These are phyloP conservation scores for Xanthoconium stramineum DNA, from an alignment of 768 basidiomycete genomes.

Conservation along the genomic window DNA sequence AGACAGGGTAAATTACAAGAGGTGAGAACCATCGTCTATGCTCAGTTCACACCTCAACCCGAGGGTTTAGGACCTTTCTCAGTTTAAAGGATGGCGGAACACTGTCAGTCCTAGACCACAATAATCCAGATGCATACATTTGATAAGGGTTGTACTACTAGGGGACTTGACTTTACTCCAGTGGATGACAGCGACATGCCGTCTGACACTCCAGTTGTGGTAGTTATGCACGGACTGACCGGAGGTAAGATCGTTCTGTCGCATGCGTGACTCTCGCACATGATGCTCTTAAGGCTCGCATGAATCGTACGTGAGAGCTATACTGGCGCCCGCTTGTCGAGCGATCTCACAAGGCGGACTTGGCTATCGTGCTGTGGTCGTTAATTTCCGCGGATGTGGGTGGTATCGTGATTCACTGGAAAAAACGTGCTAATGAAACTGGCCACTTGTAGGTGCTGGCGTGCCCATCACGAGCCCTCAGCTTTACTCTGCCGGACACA, in stretches of 20 bases:
- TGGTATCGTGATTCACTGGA: slow-evolving; percentile 15
- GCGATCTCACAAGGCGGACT: slow-evolving; percentile 78
- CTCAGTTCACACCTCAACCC: slow-evolving; percentile 7
- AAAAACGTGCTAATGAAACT: slow-evolving; percentile 15
- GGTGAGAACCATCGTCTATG: slow-evolving; percentile 12
- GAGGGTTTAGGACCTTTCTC: slow-evolving; percentile 23
- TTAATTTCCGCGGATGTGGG: slow-evolving; percentile 92
- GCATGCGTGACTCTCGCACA: neutral
- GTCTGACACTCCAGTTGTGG: slow-evolving; percentile 28
- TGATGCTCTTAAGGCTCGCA: slow-evolving; percentile 60
- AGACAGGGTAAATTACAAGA: slow-evolving; percentile 31
- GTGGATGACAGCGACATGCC: slow-evolving; percentile 21
- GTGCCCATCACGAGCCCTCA: slow-evolving; percentile 79
- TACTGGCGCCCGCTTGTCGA: slow-evolving; percentile 70
- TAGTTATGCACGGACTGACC: slow-evolving; percentile 33
- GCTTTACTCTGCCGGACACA: slow-evolving; percentile 85
- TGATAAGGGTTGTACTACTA: slow-evolving; percentile 5
- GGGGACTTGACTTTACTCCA: slow-evolving; percentile 34
- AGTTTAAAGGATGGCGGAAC: slow-evolving; percentile 32
- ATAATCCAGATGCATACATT: neutral
- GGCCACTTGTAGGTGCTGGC: slow-evolving; percentile 61
- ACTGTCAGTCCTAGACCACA: slow-evolving; percentile 23
- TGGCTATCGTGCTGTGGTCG: slow-evolving; percentile 85
- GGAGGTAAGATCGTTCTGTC: slow-evolving; percentile 23
- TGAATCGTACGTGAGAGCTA: slow-evolving; percentile 84